phyloP scores from a whole-genome alignment of 192 early-diverging fungal genomes.

The Pilaira anomala region DNA sequence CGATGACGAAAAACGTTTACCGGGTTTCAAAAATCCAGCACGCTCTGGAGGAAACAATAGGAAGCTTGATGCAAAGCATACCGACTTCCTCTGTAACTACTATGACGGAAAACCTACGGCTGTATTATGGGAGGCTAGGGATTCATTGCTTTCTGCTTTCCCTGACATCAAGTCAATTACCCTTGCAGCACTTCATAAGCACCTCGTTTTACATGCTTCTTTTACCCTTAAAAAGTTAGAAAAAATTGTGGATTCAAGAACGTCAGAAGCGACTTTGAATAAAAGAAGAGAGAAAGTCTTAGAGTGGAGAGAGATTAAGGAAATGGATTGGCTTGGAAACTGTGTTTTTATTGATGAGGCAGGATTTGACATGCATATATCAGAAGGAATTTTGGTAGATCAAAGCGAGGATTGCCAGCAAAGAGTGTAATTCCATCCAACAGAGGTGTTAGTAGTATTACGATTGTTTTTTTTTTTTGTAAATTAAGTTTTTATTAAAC shows the following conservation, averaged over 20 bases:
- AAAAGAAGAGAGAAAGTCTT: slow-evolving; percentile 1
- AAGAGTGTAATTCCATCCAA: background rate
- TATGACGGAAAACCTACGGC: no score
- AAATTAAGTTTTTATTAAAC: no score
- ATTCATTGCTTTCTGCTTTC: slow-evolving; percentile 1
- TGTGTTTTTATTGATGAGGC: no score
- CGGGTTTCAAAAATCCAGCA: background rate
- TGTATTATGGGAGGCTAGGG: no score
- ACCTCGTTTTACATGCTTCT: slow-evolving; percentile 2
- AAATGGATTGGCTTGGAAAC: no score
- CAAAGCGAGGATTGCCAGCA: slow-evolving; percentile 9
- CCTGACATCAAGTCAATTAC: background rate
- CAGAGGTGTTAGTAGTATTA: slow-evolving; percentile 2
- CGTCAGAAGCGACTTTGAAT: background rate
- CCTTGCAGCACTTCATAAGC: slow-evolving; percentile 1
- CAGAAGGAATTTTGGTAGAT: slow-evolving; percentile 9
- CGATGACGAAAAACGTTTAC: slow-evolving; percentile 21
- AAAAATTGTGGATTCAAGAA: slow-evolving; percentile 6
- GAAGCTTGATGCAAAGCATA: no score
- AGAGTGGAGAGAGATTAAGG: background rate
- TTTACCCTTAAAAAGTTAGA: slow-evolving; percentile 14
- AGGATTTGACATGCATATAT: slow-evolving; percentile 14
- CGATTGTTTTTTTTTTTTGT: no score
- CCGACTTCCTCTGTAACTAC: no score
- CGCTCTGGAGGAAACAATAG: slow-evolving; percentile 1